These are phyloP conservation scores for Coleophoma cylindrospora DNA, from an alignment of 2,329 filamentous ascomycete species.

Conservation along the genomic window DNA sequence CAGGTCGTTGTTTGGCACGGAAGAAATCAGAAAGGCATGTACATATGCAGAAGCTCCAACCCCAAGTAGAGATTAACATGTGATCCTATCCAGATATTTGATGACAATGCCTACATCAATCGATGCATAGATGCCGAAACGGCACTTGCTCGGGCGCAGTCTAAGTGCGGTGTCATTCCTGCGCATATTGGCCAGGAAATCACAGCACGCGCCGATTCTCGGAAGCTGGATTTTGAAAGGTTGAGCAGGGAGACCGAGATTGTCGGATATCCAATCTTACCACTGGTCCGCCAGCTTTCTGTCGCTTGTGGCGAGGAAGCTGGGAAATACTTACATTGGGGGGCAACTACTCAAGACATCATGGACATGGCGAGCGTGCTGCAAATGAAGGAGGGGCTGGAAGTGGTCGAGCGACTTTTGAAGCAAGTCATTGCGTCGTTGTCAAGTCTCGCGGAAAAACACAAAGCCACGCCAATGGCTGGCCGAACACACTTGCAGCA, in stretches of 20 bases:
- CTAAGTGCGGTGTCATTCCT: constrained; percentile 40
- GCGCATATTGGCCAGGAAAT: constrained; percentile 28
- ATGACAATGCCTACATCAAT: constrained; percentile 42
- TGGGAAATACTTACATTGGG: constrained; percentile 51
- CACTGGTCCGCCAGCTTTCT: constrained; percentile 42
- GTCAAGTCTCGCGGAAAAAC: constrained; percentile 33
- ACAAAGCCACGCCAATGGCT: constrained; percentile 50
- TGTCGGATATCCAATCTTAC: constrained; percentile 48
- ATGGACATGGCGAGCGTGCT: constrained; percentile 50
- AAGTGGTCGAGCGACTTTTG: constrained; percentile 40
- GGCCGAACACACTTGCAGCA: constrained; percentile 54
- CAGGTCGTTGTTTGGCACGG: constrained; percentile 44
- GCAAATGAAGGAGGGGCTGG: constrained; percentile 45
- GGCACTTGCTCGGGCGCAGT: constrained; percentile 45
- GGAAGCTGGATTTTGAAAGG: constrained; percentile 36
- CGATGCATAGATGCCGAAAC: constrained; percentile 45
- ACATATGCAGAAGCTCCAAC: not conserved
- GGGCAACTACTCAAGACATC: constrained; percentile 54
- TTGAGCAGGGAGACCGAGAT: constrained; percentile 40
- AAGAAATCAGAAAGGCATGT: constrained; percentile 38
- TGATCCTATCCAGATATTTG: constrained; percentile 31
- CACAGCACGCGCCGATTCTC: constrained; percentile 24
- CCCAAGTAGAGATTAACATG: not conserved
- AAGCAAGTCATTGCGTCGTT: constrained; percentile 37
- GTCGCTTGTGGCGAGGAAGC: constrained; percentile 25